Evolutionary conservation across 306 rosid species (phyloP).

Genomic region (Trifolium subterraneum): DNA sequence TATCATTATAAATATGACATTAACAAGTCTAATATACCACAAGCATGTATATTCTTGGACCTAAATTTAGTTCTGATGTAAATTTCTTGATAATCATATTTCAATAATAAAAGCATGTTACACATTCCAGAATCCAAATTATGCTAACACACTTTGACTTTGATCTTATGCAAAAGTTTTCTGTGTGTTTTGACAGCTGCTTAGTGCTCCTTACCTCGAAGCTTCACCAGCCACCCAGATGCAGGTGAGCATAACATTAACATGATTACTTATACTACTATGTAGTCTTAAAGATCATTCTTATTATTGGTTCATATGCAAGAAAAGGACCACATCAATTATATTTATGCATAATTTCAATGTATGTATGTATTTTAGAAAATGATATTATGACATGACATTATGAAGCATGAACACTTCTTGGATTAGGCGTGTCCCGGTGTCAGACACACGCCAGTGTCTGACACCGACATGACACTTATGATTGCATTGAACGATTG

Average conservation of each 20-base stretch:
- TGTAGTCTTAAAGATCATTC: constrained; percentile 2
- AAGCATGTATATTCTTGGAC: constrained; percentile 16
- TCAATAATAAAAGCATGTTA: background rate
- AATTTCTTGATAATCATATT: constrained; percentile 28
- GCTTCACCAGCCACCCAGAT: constrained; percentile 52
- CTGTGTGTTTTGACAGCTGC: constrained; percentile 61
- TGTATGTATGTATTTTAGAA: background rate
- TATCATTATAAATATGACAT: constrained; percentile 6
- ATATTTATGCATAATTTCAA: background rate
- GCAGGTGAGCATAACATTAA: constrained; percentile 66
- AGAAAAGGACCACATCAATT: background rate
- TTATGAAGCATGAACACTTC: background rate
- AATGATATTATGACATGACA: background rate
- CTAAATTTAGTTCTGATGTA: constrained; percentile 6
- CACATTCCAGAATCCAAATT: background rate
- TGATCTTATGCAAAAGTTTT: constrained; percentile 33
- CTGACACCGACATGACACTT: too few relatives aligned
- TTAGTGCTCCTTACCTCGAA: constrained; percentile 95
- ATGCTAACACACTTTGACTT: constrained; percentile 21
- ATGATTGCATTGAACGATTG: too few relatives aligned
- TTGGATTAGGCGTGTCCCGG: too few relatives aligned
- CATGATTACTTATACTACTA: constrained; percentile 16
- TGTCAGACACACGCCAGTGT: too few relatives aligned
- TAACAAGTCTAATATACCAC: constrained; percentile 25
- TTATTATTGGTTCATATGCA: constrained; percentile 16